Evolutionary conservation across 1,139 yeast species (phyloP).

Genomic region (Pichia sp.): DNA sequence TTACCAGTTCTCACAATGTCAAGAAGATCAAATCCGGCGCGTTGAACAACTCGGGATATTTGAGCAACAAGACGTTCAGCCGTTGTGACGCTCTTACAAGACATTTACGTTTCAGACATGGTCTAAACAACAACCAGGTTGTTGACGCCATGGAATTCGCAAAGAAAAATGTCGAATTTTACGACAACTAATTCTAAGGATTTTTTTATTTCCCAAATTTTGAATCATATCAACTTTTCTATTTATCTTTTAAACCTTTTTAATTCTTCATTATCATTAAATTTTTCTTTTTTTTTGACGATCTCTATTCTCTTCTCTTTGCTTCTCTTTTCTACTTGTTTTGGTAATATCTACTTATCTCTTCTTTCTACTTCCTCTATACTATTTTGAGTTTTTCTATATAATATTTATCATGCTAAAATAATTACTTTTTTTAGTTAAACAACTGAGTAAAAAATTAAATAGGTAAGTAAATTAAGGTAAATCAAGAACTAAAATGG

Average conservation of each 20-base stretch:
- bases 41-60: slow-evolving; percentile 53
- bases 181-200: slow-evolving; percentile 24
- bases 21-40: slow-evolving; percentile 41
- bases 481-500: slow-evolving; percentile 35
- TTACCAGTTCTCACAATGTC: slow-evolving; percentile 31
- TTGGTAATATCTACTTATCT: not conserved
- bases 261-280: not conserved
- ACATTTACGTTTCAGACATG: slow-evolving; percentile 87
- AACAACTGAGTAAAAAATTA: not conserved
- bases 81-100: slow-evolving; percentile 93
- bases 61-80: slow-evolving; percentile 73
- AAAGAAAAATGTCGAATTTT: slow-evolving; percentile 68
- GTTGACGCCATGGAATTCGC: slow-evolving; percentile 69
- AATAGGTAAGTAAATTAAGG: not conserved
- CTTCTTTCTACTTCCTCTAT: not conserved
- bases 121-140: slow-evolving; percentile 63
- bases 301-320: not conserved
- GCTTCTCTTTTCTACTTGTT: slow-evolving; percentile 4
- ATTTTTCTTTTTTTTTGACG: not conserved
- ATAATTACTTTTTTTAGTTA: not conserved
- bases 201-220: not conserved
- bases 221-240: not conserved
- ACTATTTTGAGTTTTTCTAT: not conserved
- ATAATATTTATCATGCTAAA: not conserved
- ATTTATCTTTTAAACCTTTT: not conserved